phyloP scores from a whole-genome alignment of 495 filamentous ascomycete genomes.

The Lentithecium fluviatile region DNA sequence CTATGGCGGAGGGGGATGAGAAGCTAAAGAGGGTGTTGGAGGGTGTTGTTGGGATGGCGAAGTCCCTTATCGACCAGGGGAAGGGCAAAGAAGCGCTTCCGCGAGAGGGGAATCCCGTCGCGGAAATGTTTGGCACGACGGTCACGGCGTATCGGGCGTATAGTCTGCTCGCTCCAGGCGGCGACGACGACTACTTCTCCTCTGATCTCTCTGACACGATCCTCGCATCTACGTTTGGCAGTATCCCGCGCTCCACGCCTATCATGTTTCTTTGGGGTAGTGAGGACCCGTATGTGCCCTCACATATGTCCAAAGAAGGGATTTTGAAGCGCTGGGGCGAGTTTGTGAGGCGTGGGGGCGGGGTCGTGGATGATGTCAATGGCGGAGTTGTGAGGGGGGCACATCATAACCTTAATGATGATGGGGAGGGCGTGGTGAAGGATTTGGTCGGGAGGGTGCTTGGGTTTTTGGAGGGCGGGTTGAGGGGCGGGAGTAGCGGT shows the following conservation, averaged over 20 bases:
- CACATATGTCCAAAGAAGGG: slow-evolving; percentile 59
- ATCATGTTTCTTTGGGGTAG: slow-evolving; percentile 68
- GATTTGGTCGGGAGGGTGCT: slow-evolving; percentile 57
- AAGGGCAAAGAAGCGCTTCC: slow-evolving; percentile 60
- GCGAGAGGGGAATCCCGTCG: slow-evolving; percentile 44
- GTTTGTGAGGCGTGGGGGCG: slow-evolving; percentile 46
- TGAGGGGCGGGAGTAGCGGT: neutral
- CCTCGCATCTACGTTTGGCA: slow-evolving; percentile 64
- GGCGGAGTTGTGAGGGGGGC: slow-evolving; percentile 62
- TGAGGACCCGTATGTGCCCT: slow-evolving; percentile 69
- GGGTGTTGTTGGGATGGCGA: slow-evolving; percentile 53
- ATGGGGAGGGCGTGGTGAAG: slow-evolving; percentile 46
- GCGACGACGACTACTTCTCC: slow-evolving; percentile 88
- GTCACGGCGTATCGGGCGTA: slow-evolving; percentile 69
- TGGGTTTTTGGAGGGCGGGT: slow-evolving; percentile 49
- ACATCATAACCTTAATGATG: slow-evolving; percentile 58
- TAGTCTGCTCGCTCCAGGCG: slow-evolving; percentile 60
- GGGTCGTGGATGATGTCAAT: slow-evolving; percentile 51
- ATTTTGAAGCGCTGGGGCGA: slow-evolving; percentile 64
- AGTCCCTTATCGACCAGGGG: slow-evolving; percentile 53
- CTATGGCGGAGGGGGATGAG: neutral
- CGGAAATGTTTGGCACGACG: slow-evolving; percentile 52
- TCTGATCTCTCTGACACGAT: slow-evolving; percentile 66
- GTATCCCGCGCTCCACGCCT: slow-evolving; percentile 51
- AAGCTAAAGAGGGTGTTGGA: slow-evolving; percentile 43